Conservation (phyloP, 2,329 filamentous ascomycete genomes). For the Aspergillus alliaceus region DNA sequence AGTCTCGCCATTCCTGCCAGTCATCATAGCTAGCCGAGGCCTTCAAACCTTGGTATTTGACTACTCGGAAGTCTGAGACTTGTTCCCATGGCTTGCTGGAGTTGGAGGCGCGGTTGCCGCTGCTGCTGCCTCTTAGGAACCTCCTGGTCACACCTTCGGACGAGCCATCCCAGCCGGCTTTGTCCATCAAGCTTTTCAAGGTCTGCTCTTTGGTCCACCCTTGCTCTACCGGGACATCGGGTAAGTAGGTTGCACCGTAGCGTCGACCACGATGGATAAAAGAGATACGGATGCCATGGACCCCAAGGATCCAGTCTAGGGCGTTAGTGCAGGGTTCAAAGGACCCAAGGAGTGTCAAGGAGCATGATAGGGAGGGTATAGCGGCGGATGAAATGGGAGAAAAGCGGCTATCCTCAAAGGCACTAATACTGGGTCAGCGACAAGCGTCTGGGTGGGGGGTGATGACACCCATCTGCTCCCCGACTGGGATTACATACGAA, state of each 20-base stretch:
- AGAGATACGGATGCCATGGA: constrained; percentile 81
- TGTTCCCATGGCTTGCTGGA: constrained; percentile 64
- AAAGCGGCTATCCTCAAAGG: constrained; percentile 65
- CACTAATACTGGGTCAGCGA: constrained; percentile 40
- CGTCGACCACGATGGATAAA: constrained; percentile 73
- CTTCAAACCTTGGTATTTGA: constrained; percentile 85
- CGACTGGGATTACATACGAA: constrained; percentile 52
- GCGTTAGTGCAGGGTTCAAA: constrained; percentile 74
- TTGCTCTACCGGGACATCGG: constrained; percentile 87
- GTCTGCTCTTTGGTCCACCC: constrained; percentile 95
- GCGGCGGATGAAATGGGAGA: constrained; percentile 55
- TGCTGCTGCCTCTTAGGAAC: constrained; percentile 43
- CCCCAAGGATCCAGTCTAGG: constrained; percentile 83
- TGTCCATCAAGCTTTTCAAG: constrained; percentile 83
- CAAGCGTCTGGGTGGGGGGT: not conserved
- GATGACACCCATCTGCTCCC: not conserved
- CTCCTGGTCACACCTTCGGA: constrained; percentile 37
- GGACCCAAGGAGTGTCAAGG: constrained; percentile 79
- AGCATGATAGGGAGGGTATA: constrained; percentile 49
- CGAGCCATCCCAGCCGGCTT: constrained; percentile 83
- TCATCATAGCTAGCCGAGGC: constrained; percentile 68
- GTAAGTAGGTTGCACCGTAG: constrained; percentile 86
- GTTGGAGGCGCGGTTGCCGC: constrained; percentile 14
- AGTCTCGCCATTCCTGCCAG: constrained; percentile 77
- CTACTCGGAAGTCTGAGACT: constrained; percentile 70